Evolutionary conservation across 2,329 filamentous ascomycete species (phyloP), one percentile per base, ranked within the genome.

Genomic region (Aspergillus carbonarius): DNA sequence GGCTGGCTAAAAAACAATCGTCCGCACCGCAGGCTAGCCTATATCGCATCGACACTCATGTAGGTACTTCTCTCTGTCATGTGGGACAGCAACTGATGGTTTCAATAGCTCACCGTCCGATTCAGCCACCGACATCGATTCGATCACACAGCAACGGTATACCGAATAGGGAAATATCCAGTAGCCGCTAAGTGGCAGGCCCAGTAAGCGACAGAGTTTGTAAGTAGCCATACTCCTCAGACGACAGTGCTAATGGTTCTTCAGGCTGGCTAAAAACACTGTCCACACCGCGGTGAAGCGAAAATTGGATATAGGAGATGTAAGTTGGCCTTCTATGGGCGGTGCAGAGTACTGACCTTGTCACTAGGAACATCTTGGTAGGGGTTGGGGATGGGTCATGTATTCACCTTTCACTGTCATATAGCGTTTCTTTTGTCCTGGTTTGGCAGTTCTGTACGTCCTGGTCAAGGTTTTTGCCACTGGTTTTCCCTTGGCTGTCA

Each of bases 391-490:
- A 9, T 15, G n/a, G 42, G 25, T n/a, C 13, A 34, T 12, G 13
- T 35, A 51, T 37, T 2, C 5, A 34, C 34, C 15, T 4, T 32
- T 20, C 39, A 44, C 39, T 23, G 15, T 42, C 15, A 5, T 37
- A 18, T 20, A 32, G 9, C 6, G 12, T 39, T 49, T 47, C 23
- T 25, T 23, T 44, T 34, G 32, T 40, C 3, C 15, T 47, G 10
- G 12, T 13, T 37, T 9, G n/a, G 4, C 34, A 8, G 5, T n/a
- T 51, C 34, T 23, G 32, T 51, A 17, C 58, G 56, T 60, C 61
- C 59, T 50, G 61, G 57, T 48, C 62, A 60, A 60, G 64, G 64
- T 59, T 66, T 66, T 62, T 59, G 47, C 58, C 64, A 40, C 30
- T 18, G 51, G 58, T 56, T 62, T 66, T 64, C 46, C 60, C 64